Conservation (phyloP, 129 eudicot species). For the Kitagawia praeruptora region DNA sequence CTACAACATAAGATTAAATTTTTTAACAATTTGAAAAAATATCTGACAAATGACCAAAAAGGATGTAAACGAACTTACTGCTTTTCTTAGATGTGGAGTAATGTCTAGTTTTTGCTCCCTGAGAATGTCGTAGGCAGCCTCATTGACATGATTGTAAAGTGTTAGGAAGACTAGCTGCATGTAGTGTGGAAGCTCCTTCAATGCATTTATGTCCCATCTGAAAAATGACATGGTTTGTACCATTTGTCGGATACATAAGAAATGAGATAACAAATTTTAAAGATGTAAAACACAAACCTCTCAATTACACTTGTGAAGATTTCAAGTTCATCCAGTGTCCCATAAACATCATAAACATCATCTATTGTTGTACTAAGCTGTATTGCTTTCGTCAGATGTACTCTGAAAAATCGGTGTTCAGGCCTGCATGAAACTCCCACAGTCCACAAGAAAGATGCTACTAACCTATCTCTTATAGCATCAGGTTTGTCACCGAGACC, state of each 20-base stretch:
- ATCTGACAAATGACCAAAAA: not conserved
- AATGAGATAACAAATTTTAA: too few relatives aligned
- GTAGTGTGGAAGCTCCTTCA: slow-evolving; percentile 46
- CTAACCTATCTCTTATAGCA: slow-evolving; percentile 40
- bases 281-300: slow-evolving; percentile 25
- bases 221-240: too few relatives aligned
- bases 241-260: too few relatives aligned
- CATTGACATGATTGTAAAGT: slow-evolving; percentile 41
- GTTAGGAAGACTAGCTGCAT: slow-evolving; percentile 43
- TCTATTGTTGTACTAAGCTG: slow-evolving; percentile 38
- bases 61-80: slow-evolving; percentile 15
- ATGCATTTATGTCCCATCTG: slow-evolving; percentile 52
- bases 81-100: slow-evolving; percentile 21
- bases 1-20: slow-evolving; percentile 10
- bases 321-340: slow-evolving; percentile 41
- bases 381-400: slow-evolving; percentile 34
- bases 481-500: slow-evolving; percentile 6
- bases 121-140: slow-evolving; percentile 28
- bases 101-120: slow-evolving; percentile 28
- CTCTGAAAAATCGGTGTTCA: slow-evolving; percentile 27
- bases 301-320: slow-evolving; percentile 41
- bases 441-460: slow-evolving; percentile 48
- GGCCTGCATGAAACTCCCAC: slow-evolving; percentile 31
- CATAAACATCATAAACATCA: slow-evolving; percentile 48
- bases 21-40: too few relatives aligned